Evolutionary conservation across 2,329 filamentous ascomycete species (phyloP), one percentile per base, ranked within the genome.

Genomic region (Pezicula carpinea): DNA sequence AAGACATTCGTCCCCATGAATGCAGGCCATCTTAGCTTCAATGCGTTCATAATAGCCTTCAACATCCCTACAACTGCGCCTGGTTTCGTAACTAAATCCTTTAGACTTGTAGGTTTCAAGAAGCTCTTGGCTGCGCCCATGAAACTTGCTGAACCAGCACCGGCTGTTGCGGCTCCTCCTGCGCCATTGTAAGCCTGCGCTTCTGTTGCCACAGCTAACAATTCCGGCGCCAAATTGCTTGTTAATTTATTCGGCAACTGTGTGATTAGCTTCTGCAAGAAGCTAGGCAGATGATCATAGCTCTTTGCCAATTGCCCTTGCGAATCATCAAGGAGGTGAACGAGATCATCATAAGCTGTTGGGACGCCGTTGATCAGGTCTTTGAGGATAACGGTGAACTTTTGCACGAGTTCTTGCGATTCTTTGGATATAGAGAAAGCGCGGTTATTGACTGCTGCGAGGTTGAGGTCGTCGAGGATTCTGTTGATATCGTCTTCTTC

Each of bases 331-430:
- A 85, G 66, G 18, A 85, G 74, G 13, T 63, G 59, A 3, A 73
- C 82, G n/a, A 99, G 83, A 64, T 99, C 93, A 61, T 86, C 78
- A 66, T 95, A 96, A 3, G 93, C 93, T 0, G 92, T 96, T 3
- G 93, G 93, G 2, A 89, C 93, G 52, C 93, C 93, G 63, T 90
- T 91, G 59, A 93, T 80, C 14, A 96, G 79, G 64, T 99, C 93
- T 64, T 92, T 93, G 62, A 99, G 86, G 29, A 96, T 84, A 47
- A 90, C 75, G 1, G 89, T 95, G 74, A 99, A 99, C 52, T 84
- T 82, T 45, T 82, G 79, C 43, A 96, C 79, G 23, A 96, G 77
- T 53, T 89, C 85, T 51, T 89, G 83, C 0, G 89, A 92, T 58
- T 95, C 90, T 49, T 82, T 79, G n/a, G 87, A 88, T 48, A 96